These are phyloP conservation scores for Xylaria intraflava DNA, from an alignment of 495 filamentous ascomycete genomes.

Conservation along the genomic window DNA sequence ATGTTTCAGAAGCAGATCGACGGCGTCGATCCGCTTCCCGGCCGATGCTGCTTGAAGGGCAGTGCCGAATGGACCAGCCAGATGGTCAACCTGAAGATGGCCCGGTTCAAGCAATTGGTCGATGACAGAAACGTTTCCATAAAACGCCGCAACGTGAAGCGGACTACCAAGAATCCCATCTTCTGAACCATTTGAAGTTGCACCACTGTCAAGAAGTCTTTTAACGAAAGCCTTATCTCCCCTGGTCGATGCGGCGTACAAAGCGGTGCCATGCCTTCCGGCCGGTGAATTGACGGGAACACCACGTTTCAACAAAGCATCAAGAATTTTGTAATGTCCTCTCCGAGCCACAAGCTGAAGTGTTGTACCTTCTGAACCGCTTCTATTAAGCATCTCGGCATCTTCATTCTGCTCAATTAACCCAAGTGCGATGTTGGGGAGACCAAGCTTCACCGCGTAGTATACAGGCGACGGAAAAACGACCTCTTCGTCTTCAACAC, in stretches of 20 bases:
- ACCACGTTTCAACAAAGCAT: neutral
- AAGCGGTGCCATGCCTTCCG: neutral
- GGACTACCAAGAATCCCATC: neutral
- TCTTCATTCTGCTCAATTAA: neutral
- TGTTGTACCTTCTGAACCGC: neutral
- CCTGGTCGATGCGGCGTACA: neutral
- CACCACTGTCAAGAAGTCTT: neutral
- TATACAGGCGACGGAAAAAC: neutral
- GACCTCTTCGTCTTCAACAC: too few relatives aligned
- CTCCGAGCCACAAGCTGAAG: neutral
- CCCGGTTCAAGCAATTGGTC: neutral
- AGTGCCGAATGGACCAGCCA: neutral
- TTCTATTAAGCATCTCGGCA: neutral
- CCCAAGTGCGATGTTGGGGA: neutral
- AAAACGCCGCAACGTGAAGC: neutral
- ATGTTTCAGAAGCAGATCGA: neutral
- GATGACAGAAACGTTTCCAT: neutral
- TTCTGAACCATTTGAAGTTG: neutral
- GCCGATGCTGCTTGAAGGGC: neutral
- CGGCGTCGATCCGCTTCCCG: neutral
- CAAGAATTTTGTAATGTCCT: neutral
- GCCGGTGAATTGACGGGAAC: neutral
- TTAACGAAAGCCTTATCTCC: neutral
- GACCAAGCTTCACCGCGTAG: neutral
- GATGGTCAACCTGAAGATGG: neutral